phyloP scores from a whole-genome alignment of 768 basidiomycete species.

The Boletellus emodensis region DNA sequence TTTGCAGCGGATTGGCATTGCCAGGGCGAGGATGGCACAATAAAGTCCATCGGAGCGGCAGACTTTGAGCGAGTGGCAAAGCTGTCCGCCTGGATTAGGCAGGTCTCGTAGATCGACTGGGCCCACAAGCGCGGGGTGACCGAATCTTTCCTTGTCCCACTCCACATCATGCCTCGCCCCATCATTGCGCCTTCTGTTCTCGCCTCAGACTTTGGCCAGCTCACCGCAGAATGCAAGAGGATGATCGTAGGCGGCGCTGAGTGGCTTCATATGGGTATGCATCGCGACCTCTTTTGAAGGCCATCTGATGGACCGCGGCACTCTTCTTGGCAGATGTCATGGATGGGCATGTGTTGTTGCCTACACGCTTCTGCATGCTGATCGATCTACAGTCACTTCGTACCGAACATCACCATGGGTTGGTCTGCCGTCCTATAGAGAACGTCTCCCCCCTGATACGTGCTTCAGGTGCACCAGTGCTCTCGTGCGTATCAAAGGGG shows the following conservation, averaged over 20 bases:
- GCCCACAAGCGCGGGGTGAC: too few species aligned
- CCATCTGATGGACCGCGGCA: constrained; percentile 9
- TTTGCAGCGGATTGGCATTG: too few species aligned
- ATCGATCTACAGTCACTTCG: constrained; percentile 73
- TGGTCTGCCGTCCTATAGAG: constrained; percentile 18
- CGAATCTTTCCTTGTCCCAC: constrained; percentile 6
- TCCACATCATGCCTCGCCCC: constrained; percentile 64
- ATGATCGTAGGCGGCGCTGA: constrained; percentile 96
- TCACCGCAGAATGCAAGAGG: constrained; percentile 91
- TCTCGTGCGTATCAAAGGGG: constrained; percentile 78
- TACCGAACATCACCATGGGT: constrained; percentile 99
- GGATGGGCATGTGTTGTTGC: constrained; percentile 69
- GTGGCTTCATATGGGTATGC: constrained; percentile 94
- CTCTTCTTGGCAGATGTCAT: constrained; percentile 73
- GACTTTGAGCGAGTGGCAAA: neutral
- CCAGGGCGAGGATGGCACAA: neutral
- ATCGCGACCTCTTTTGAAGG: constrained; percentile 3
- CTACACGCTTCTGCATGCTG: neutral
- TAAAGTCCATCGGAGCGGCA: too few species aligned
- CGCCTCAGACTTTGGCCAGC: constrained; percentile 94
- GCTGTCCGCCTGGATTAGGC: constrained; percentile 14
- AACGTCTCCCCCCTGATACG: constrained; percentile 10
- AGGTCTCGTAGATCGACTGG: constrained; percentile 23
- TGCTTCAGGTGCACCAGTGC: constrained; percentile 73
- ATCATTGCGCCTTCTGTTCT: constrained; percentile 98